A percentile compares a stretch with the other conserved stretches of the same genome.
These are phyloP conservation scores for Ophiostoma australiae DNA, from an alignment of 2,329 filamentous ascomycete species.

Conservation along the genomic window DNA sequence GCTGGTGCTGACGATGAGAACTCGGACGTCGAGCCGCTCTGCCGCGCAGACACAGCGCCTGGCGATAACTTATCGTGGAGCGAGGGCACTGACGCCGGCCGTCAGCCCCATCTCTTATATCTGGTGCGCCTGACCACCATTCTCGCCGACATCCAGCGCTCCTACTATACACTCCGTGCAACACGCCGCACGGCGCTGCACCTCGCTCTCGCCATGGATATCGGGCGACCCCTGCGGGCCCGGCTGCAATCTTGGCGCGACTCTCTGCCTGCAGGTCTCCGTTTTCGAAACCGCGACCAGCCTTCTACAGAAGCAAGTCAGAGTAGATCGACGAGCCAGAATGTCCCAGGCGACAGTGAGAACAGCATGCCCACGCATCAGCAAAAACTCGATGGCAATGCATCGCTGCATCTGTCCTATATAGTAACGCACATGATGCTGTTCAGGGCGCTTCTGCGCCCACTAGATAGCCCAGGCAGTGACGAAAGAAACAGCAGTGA, in stretches of 20 bases:
- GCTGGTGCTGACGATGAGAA: conserved; percentile 12
- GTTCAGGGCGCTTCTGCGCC: conserved; percentile 34
- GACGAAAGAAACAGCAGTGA: not conserved
- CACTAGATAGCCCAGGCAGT: conserved; percentile 29
- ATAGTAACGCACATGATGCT: conserved; percentile 36
- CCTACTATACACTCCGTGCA: conserved; percentile 33
- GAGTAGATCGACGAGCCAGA: not conserved
- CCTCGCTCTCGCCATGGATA: conserved; percentile 32
- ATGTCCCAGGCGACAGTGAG: not conserved
- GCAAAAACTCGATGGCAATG: conserved; percentile 31
- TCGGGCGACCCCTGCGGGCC: conserved; percentile 31
- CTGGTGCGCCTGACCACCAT: conserved; percentile 33
- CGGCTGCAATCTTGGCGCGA: conserved; percentile 34
- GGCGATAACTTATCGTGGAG: conserved; percentile 27
- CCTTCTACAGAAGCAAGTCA: not conserved
- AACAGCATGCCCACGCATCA: not conserved
- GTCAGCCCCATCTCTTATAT: conserved; percentile 30
- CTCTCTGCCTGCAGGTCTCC: conserved; percentile 28
- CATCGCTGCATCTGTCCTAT: conserved; percentile 34
- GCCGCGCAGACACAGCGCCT: conserved; percentile 28
- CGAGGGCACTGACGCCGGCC: not conserved
- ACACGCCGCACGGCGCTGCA: conserved; percentile 32
- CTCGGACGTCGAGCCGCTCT: conserved; percentile 32
- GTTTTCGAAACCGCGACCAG: conserved; percentile 15
- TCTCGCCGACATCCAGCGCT: conserved; percentile 34